These are phyloP conservation scores for Yamagishiella unicocca DNA, from an alignment of 139 green algal species.

Conservation along the genomic window DNA sequence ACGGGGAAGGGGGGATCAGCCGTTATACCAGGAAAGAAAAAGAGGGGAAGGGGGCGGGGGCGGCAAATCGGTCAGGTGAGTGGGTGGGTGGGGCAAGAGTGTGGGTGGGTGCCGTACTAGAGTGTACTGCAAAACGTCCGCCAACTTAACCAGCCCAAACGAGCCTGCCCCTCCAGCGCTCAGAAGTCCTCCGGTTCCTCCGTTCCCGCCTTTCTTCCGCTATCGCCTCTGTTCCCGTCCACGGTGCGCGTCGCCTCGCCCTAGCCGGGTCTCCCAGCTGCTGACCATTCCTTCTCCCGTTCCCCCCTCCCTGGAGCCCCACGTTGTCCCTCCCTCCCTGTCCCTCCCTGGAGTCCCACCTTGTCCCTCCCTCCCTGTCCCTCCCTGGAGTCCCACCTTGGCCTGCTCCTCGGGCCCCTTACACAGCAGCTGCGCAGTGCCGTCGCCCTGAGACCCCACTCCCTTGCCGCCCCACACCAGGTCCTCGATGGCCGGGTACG, in stretches of 20 bases:
- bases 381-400: constrained; percentile 16
- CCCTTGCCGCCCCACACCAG: constrained; percentile 81
- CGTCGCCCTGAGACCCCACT: constrained; percentile 82
- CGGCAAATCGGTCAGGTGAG: neutral
- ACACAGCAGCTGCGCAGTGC: constrained; percentile 82
- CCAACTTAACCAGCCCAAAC: too few relatives aligned
- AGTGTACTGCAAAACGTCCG: neutral
- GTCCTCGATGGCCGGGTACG: constrained; percentile 58
- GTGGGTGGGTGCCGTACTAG: neutral
- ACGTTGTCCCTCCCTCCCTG: neutral
- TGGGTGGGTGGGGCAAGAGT: neutral
- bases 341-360: neutral
- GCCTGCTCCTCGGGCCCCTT: constrained; percentile 55
- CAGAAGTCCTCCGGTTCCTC: too few relatives aligned
- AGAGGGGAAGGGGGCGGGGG: neutral
- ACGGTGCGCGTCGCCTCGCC: too few relatives aligned
- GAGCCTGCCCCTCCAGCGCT: too few relatives aligned
- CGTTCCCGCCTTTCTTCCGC: too few relatives aligned
- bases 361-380: neutral
- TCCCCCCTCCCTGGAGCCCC: neutral
- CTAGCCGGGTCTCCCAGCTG: too few relatives aligned
- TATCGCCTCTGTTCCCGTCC: too few relatives aligned
- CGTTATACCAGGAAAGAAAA: neutral
- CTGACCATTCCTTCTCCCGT: neutral
- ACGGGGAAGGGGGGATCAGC: neutral